Conservation (phyloP, 495 filamentous ascomycete species). For the Penicillium pulvis region DNA sequence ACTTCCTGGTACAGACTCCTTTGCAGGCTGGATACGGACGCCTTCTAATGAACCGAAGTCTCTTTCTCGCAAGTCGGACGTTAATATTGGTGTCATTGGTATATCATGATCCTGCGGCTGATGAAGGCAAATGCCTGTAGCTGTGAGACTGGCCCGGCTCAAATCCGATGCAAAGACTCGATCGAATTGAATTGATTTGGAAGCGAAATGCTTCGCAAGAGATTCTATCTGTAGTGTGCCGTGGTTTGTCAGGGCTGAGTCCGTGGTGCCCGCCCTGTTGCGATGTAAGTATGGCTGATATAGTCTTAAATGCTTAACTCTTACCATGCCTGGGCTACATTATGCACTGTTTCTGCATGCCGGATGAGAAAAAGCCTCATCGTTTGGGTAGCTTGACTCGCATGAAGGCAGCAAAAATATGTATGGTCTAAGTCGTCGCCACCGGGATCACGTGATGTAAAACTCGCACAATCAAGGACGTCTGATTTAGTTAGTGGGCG, state of each 20-base stretch:
- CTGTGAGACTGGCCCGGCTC: conserved; percentile 68
- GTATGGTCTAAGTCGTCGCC: background rate
- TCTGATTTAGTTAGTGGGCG: too few species aligned
- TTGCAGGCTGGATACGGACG: conserved; percentile 3
- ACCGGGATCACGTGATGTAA: background rate
- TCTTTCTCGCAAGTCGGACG: conserved; percentile 28
- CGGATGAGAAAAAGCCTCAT: conserved; percentile 80
- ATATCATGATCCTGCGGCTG: conserved; percentile 6
- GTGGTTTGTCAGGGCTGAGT: conserved; percentile 81
- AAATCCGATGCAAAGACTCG: conserved; percentile 81
- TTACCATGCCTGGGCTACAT: conserved; percentile 76
- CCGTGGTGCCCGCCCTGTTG: conserved; percentile 70
- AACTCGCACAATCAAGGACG: background rate
- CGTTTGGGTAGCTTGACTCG: background rate
- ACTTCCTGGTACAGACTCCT: background rate
- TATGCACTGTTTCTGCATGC: conserved; percentile 88
- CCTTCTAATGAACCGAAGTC: conserved; percentile 34
- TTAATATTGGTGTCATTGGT: conserved; percentile 17
- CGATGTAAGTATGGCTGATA: background rate
- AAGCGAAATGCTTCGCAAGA: conserved; percentile 46
- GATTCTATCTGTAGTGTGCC: conserved; percentile 73
- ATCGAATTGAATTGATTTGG: conserved; percentile 47
- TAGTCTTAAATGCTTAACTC: background rate
- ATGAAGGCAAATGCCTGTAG: conserved; percentile 28
- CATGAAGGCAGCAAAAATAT: background rate